A percentile compares a stretch with the other conserved stretches of the same genome.
These are phyloP conservation scores for Alternaria brassicicola DNA, from an alignment of 2,329 filamentous ascomycete genomes.

Conservation along the genomic window DNA sequence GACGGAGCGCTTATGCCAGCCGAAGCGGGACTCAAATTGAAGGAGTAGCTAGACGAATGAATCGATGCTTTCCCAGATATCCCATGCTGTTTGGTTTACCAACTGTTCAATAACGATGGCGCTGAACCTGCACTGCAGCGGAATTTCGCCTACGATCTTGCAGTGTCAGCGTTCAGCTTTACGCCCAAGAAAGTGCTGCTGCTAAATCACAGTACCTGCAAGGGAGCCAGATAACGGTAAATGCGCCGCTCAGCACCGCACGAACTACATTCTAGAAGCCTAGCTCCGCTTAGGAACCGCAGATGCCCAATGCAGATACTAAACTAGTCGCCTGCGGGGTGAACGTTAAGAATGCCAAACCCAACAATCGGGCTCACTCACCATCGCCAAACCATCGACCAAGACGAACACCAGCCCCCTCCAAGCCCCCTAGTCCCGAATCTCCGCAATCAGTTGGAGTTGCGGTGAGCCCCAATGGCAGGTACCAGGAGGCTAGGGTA, in stretches of 20 bases:
- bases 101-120: not conserved
- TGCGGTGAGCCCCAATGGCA: not conserved
- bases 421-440: not conserved
- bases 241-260: not conserved
- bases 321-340: not conserved
- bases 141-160: not conserved
- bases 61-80: not conserved
- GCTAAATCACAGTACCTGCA: not conserved
- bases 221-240: not conserved
- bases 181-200: not conserved
- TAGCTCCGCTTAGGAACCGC: not conserved
- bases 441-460: not conserved
- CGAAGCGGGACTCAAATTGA: slow-evolving; percentile 59
- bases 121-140: not conserved
- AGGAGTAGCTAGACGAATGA: slow-evolving; percentile 20
- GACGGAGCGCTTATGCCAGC: slow-evolving; percentile 67
- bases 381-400: not conserved
- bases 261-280: not conserved
- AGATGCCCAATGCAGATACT: not conserved
- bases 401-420: not conserved
- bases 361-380: not conserved
- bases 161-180: no score
- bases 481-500: not conserved
- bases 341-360: not conserved
- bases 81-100: not conserved